Evolutionary conservation across 768 basidiomycete species (phyloP), one percentile per base, ranked within the genome.

Genomic region (Tubosaeta brunneosetosa): DNA sequence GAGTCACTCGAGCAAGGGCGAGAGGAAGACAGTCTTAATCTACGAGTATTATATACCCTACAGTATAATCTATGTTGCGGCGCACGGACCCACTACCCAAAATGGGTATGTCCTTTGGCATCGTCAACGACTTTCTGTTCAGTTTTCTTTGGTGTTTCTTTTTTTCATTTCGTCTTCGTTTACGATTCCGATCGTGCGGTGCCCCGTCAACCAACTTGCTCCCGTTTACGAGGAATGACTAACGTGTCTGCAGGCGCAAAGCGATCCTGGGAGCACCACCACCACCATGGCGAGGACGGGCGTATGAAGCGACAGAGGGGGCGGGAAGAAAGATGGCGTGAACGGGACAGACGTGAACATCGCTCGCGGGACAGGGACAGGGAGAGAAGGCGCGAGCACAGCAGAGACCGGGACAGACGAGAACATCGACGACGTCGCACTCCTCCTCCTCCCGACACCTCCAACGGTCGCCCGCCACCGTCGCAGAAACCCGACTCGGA

Each of bases 191-290:
- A 85, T 86, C 86, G 85, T 88, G 86, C 84, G 86, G 85, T 85
- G 79, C 79, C 75, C 79, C 76, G 84, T 85, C 85, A 85, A 77
- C 77, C 78, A 78, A 79, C 72, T 77, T 61, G 53, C 57, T 55
- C 50, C 42, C 58, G 52, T 58, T 61, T 66, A 47, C 62, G 50
- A 57, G 63, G 80, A 56, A 79, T 89, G 86, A 83, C 88, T 89
- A 87, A 91, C 81, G 71, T 82, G 67, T 75, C 84, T 77, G 78
- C 88, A 89, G 88, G 88, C 77, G 76, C 78, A 69, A 90, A 90
- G 84, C 86, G 88, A 71, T 73, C 84, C 58, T 82, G 82, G 83
- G 86, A 88, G 63, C 84, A 79, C 75, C 65, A 71, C 51, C 64
- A 22, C 22, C 22, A 71, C 52, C 63, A 63, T 63, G 76, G 59